phyloP scores from a whole-genome alignment of 331 rosid species.

The Acacia concinna region DNA sequence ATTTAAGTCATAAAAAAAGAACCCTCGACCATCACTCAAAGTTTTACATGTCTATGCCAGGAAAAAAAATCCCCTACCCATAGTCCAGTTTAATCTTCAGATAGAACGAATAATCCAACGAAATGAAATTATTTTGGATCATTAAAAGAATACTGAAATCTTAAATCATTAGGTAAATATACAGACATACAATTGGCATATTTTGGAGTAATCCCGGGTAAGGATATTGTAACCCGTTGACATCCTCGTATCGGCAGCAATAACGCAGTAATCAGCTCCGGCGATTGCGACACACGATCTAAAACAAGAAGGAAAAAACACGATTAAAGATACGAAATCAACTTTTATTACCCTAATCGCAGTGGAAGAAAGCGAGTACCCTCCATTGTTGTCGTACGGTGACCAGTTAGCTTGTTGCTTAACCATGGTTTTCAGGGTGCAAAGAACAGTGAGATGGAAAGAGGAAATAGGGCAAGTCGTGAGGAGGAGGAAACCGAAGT shows the following conservation, averaged over 20 bases:
- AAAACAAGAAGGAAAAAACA: neutral
- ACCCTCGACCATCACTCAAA: neutral
- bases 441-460: neutral
- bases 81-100: neutral
- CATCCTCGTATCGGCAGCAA: constrained; percentile 94
- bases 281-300: constrained; percentile 97
- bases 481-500: neutral
- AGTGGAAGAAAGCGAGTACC: constrained; percentile 47
- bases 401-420: constrained; percentile 91
- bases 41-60: neutral
- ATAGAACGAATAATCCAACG: neutral
- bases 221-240: constrained; percentile 93
- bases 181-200: constrained; percentile 40
- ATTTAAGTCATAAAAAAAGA: too few relatives aligned
- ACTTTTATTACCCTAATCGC: neutral
- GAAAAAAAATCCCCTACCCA: neutral
- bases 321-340: neutral
- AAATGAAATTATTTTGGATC: neutral
- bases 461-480: neutral
- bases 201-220: constrained; percentile 86
- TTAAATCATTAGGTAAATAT: neutral
- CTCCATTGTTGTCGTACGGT: constrained; percentile 91
- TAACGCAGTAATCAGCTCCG: constrained; percentile 91
- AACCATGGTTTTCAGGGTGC: constrained; percentile 49
- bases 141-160: neutral